Evolutionary conservation across 2,329 filamentous ascomycete species (phyloP).

Genomic region (Scedosporium minutisporum): DNA sequence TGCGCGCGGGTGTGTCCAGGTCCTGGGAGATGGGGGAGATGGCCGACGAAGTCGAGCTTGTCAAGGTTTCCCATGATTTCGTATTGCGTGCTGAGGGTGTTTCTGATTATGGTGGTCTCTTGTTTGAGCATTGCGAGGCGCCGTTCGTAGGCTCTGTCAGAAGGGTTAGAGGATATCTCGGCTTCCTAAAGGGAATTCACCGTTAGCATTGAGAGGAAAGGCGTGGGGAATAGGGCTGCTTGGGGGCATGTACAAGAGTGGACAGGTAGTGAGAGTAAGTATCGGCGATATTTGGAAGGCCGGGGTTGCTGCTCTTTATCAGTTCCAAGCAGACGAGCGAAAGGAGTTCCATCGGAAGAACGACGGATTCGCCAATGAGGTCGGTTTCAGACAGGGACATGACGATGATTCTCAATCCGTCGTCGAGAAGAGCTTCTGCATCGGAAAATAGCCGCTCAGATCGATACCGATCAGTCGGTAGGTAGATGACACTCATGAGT

Average conservation of each 20-base stretch:
- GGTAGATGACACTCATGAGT: constrained; percentile 25
- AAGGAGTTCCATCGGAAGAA: constrained; percentile 33
- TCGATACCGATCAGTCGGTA: constrained; percentile 11
- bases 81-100: constrained; percentile 23
- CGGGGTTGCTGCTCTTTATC: constrained; percentile 14
- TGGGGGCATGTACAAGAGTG: constrained; percentile 24
- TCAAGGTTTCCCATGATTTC: background rate
- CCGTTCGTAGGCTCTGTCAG: constrained; percentile 30
- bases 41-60: background rate
- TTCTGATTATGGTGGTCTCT: constrained; percentile 28
- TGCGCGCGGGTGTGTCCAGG: background rate
- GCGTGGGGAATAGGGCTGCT: background rate
- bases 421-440: constrained; percentile 20
- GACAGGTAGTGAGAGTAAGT: constrained; percentile 33
- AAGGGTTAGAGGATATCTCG: constrained; percentile 27
- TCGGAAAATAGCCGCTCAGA: constrained; percentile 21
- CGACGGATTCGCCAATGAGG: constrained; percentile 24
- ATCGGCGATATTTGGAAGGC: constrained; percentile 19
- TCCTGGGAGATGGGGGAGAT: background rate
- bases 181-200: constrained; percentile 20
- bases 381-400: constrained; percentile 19
- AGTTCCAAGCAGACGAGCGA: constrained; percentile 29
- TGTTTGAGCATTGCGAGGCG: constrained; percentile 29
- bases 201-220: background rate
- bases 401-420: constrained; percentile 27